A percentile compares a stretch with the other conserved stretches of the same genome.
Conservation (phyloP, 495 filamentous ascomycete genomes). For the Penicillium nucicola region DNA sequence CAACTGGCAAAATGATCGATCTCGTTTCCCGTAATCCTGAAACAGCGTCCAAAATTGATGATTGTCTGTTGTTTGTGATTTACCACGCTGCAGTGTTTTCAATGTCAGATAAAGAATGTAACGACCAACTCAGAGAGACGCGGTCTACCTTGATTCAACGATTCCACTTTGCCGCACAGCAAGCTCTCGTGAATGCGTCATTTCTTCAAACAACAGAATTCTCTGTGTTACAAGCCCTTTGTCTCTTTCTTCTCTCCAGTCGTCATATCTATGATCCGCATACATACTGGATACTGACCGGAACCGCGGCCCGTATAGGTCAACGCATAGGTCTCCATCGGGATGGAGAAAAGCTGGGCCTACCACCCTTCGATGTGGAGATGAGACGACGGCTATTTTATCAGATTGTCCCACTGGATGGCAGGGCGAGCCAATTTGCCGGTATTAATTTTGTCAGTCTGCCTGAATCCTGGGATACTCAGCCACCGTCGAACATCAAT, state of each 20-base stretch:
- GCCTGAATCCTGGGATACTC: slow-evolving; percentile 21
- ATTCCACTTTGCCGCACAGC: slow-evolving; percentile 17
- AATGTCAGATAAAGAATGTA: slow-evolving; percentile 31
- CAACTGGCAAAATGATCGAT: slow-evolving; percentile 36
- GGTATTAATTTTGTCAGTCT: slow-evolving; percentile 20
- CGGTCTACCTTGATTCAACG: slow-evolving; percentile 7
- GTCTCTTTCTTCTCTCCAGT: slow-evolving; percentile 23
- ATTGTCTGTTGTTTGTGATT: slow-evolving; percentile 44
- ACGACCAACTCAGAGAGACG: slow-evolving; percentile 26
- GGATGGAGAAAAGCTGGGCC: slow-evolving; percentile 37
- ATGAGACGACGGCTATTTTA: slow-evolving; percentile 49
- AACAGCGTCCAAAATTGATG: slow-evolving; percentile 26
- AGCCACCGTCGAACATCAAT: slow-evolving; percentile 53
- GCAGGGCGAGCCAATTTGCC: slow-evolving; percentile 23
- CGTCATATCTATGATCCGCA: slow-evolving; percentile 19
- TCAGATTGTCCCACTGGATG: slow-evolving; percentile 39
- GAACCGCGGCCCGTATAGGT: slow-evolving; percentile 45
- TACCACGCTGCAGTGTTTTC: slow-evolving; percentile 39
- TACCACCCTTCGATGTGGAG: slow-evolving; percentile 48
- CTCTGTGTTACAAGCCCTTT: slow-evolving; percentile 31
- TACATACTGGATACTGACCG: slow-evolving; percentile 37
- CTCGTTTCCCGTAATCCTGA: slow-evolving; percentile 24
- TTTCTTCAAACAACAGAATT: slow-evolving; percentile 31
- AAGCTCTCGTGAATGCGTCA: slow-evolving; percentile 28
- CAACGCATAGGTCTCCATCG: slow-evolving; percentile 49